A percentile compares a stretch with the other conserved stretches of the same genome.
Evolutionary conservation across 169 alveolate species (phyloP).

Genomic region (Eimeria acervulina): DNA sequence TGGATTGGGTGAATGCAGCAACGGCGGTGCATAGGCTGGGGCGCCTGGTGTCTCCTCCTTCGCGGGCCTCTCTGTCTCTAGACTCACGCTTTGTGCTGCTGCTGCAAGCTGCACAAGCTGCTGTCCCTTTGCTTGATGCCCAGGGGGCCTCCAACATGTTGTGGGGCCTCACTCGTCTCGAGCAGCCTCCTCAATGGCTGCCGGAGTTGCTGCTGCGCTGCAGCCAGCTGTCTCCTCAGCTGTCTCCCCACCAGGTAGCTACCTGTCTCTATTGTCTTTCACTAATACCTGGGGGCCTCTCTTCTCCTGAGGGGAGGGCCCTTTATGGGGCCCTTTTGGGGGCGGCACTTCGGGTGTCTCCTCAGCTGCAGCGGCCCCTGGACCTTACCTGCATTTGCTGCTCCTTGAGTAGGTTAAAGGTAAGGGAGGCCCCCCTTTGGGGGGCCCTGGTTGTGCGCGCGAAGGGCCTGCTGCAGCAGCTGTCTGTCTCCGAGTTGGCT

Average conservation of each 20-base stretch:
- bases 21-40: conserved; percentile 80
- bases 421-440: conserved; percentile 4
- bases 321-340: conserved; percentile 56
- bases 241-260: conserved; percentile 71
- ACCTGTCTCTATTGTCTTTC: conserved; percentile 68
- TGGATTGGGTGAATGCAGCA: conserved; percentile 30
- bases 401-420: conserved; percentile 40
- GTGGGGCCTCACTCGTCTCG: conserved; percentile 75
- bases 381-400: conserved; percentile 74
- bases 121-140: conserved; percentile 39
- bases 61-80: neutral
- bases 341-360: conserved; percentile 22
- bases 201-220: conserved; percentile 75
- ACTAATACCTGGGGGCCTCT: neutral
- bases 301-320: conserved; percentile 34
- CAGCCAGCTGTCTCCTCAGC: conserved; percentile 12
- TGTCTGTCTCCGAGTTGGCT: conserved; percentile 75
- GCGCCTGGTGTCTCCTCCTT: conserved; percentile 41
- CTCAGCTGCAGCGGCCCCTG: conserved; percentile 58
- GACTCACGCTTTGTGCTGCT: conserved; percentile 72
- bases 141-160: conserved; percentile 65
- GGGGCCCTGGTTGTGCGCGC: conserved; percentile 19
- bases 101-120: conserved; percentile 44
- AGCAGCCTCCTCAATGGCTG: conserved; percentile 78
- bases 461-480: conserved; percentile 49